Evolutionary conservation across 257 asterid species (phyloP), one percentile per base, ranked within the genome.

Genomic region (Asclepias syriaca): DNA sequence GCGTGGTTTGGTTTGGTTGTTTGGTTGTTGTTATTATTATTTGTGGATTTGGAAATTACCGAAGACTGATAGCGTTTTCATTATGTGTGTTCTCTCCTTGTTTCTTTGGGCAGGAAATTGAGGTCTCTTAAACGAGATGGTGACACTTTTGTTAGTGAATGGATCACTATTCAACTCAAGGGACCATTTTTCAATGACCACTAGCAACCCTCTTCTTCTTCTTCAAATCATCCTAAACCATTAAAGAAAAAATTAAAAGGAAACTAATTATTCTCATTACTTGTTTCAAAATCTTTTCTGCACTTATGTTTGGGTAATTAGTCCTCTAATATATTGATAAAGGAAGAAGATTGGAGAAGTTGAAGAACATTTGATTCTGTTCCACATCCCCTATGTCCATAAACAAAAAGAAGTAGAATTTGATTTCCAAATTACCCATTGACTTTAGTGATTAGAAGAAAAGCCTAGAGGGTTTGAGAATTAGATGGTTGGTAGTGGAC

Each of bases 21-120:
- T 0, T 54, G 34, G 49, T 27, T 74, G 6, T 54, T 68, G 43
- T 24, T 68, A 21, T 8, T 48, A 71, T 46, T 24, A 5, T 49
- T 29, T 32, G 48, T 34, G 34, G 19, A 61, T 78, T 71, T 70
- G 73, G 43, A 70, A 75, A 84, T 75, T 77, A 81, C 88, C 84
- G 92, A 84, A 49, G 74, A 88, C 97, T 87, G 87, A 90, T 88
- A 73, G 84, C 39, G 72, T 81, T 81, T 84, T 79, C 71, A 32
- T 72, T 49, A 39, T 78, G 81, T 75, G 82, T 83, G 84, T 74
- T 83, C 77, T 79, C 80, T 82, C 80, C 70, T n/a, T 84, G 87
- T 85, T 84, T 88, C 84, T 84, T 87, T 89, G 86, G 79, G 83
- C 97, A 87, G 97, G 96, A 82, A 85, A 85, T 61, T 79, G 88